These are phyloP conservation scores for Sordariomycetes sp. DNA, from an alignment of 2,329 filamentous ascomycete species.

Conservation along the genomic window DNA sequence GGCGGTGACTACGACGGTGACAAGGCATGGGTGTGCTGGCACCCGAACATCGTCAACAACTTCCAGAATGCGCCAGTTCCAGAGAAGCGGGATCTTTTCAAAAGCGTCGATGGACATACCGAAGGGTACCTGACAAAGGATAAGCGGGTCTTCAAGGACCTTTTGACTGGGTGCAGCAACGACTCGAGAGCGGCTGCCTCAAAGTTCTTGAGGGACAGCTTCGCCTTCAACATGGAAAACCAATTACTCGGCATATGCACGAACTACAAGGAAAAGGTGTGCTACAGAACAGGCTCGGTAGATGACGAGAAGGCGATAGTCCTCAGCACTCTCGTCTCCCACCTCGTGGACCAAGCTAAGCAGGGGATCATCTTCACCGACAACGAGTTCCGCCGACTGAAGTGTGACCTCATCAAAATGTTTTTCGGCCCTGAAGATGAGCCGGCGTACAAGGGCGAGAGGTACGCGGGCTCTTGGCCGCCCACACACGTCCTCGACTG, in stretches of 20 bases:
- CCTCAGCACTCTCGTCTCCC: slow-evolving; percentile 39
- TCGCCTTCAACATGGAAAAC: slow-evolving; percentile 46
- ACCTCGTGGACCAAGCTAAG: slow-evolving; percentile 47
- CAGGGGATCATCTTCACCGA: slow-evolving; percentile 39
- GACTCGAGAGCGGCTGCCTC: slow-evolving; percentile 13
- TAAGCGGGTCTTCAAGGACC: slow-evolving; percentile 10
- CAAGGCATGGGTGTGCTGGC: slow-evolving; percentile 69
- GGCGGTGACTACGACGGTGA: slow-evolving; percentile 80
- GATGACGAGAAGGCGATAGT: slow-evolving; percentile 28
- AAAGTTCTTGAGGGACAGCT: slow-evolving; percentile 39
- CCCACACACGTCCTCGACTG: slow-evolving; percentile 54
- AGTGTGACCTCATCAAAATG: not conserved
- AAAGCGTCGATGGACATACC: slow-evolving; percentile 13
- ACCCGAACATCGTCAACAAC: slow-evolving; percentile 50
- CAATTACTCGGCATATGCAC: slow-evolving; percentile 55
- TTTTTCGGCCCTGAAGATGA: slow-evolving; percentile 14
- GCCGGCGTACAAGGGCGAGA: slow-evolving; percentile 32
- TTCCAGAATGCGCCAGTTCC: slow-evolving; percentile 47
- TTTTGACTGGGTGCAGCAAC: slow-evolving; percentile 15
- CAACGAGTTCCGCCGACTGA: slow-evolving; percentile 23
- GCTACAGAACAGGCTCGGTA: slow-evolving; percentile 47
- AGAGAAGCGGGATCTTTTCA: slow-evolving; percentile 27
- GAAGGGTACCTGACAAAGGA: slow-evolving; percentile 38
- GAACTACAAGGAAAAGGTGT: slow-evolving; percentile 49
- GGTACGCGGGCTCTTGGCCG: not conserved